Percentiles rank a stretch among this genome's conserved stretches.
Conservation (phyloP, 371 early-diverging fungal genomes). For the Mortierella sp. region DNA sequence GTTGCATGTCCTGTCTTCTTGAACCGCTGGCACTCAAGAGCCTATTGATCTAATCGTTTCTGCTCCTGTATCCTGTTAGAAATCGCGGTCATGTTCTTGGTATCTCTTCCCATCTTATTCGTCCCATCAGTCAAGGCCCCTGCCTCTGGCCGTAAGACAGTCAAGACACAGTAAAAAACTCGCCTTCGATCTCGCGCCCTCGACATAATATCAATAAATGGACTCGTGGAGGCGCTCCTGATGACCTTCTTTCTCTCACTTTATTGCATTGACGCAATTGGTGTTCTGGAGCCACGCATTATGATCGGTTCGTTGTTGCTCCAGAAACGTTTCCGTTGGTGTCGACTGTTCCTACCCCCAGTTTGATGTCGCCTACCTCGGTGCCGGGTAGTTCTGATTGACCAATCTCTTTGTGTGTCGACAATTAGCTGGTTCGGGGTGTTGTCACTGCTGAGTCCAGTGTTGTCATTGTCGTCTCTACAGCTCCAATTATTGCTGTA, state of each 20-base stretch:
- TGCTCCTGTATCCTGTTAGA: conserved; percentile 24
- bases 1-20: too few species aligned
- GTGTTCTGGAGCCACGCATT: background rate
- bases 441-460: background rate
- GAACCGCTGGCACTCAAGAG: too few species aligned
- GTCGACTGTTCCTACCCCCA: background rate
- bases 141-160: conserved; percentile 3
- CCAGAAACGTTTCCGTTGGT: background rate
- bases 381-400: background rate
- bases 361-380: background rate
- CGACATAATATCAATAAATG: too few species aligned
- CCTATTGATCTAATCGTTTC: too few species aligned
- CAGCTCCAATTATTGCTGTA: too few species aligned
- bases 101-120: conserved; percentile 31
- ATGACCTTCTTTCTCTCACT: background rate
- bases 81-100: conserved; percentile 40
- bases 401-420: background rate
- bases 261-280: background rate
- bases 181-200: too few species aligned
- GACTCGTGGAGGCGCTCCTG: background rate
- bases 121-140: conserved; percentile 24
- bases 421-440: background rate
- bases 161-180: conserved; percentile 29
- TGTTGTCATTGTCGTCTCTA: background rate
- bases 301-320: background rate